These are phyloP conservation scores for Halophytophthora batemanensis DNA, from an alignment of 352 stramenopile genomes.

Conservation along the genomic window DNA sequence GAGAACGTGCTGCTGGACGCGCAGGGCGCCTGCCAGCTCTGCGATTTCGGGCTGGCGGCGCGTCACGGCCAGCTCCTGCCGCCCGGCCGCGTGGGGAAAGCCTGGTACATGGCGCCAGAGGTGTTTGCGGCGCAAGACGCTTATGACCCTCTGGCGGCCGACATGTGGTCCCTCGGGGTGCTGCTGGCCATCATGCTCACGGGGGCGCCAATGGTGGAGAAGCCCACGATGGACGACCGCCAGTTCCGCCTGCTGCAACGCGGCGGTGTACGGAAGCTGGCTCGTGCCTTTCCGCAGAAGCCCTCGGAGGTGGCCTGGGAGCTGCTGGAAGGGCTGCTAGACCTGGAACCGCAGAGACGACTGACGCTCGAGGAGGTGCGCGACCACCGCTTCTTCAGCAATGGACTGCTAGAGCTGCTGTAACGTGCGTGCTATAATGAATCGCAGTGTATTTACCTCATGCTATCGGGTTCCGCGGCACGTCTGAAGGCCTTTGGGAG, in stretches of 20 bases:
- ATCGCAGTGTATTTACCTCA: no score
- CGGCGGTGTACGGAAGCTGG: conserved; percentile 38
- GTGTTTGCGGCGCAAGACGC: conserved; percentile 36
- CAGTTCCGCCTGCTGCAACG: conserved; percentile 38
- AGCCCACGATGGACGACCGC: conserved; percentile 28
- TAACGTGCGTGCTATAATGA: no score
- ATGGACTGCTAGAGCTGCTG: conserved; percentile 1
- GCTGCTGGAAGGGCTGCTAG: conserved; percentile 29
- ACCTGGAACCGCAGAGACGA: conserved; percentile 24
- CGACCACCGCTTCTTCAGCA: conserved; percentile 31
- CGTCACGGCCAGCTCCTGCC: conserved; percentile 20
- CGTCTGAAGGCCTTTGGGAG: conserved; percentile 2
- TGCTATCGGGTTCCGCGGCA: conserved; percentile 11
- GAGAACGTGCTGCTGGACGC: conserved; percentile 56
- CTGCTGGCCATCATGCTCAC: conserved; percentile 63
- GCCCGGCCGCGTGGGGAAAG: conserved; percentile 48
- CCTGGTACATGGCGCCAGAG: conserved; percentile 69
- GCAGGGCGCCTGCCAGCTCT: conserved; percentile 39
- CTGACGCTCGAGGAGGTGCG: conserved; percentile 39
- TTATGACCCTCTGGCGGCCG: conserved; percentile 44
- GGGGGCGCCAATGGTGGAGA: conserved; percentile 43
- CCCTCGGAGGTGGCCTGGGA: conserved; percentile 20
- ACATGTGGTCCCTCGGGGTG: conserved; percentile 63
- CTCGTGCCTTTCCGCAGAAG: conserved; percentile 36
- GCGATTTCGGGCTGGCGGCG: conserved; percentile 50